A percentile compares a stretch with the other conserved stretches of the same genome.
Evolutionary conservation across 139 green algal genomes (phyloP).

Genomic region (Edaphochlamys debaryana): DNA sequence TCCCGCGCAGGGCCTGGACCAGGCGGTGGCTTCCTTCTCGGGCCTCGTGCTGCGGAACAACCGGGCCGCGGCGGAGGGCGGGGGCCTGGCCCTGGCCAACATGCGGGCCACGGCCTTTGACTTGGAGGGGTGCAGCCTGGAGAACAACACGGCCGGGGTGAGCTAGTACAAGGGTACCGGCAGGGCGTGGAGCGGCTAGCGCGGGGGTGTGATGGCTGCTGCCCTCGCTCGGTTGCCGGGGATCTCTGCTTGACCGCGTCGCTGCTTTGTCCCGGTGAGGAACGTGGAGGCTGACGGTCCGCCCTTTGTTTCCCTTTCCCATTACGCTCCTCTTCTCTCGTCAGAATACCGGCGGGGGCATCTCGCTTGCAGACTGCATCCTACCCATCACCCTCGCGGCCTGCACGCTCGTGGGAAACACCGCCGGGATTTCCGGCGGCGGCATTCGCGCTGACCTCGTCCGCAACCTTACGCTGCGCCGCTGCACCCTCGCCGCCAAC

Average conservation of each 20-base stretch:
- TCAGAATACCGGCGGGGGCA: background rate
- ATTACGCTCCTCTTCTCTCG: no score
- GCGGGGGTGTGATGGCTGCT: no score
- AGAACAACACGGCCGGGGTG: background rate
- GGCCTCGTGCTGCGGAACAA: background rate
- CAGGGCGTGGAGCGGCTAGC: no score
- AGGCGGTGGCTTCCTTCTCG: background rate
- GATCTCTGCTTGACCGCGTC: no score
- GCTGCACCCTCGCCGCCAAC: background rate
- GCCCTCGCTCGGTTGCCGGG: no score
- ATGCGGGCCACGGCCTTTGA: background rate
- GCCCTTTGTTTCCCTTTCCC: no score
- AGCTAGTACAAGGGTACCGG: no score
- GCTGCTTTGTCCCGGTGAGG: no score
- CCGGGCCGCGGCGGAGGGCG: background rate
- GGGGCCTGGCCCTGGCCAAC: background rate
- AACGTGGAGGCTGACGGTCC: no score
- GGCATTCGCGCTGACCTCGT: background rate
- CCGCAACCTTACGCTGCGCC: background rate
- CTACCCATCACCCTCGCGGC: background rate
- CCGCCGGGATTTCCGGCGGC: background rate
- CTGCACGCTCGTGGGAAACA: background rate
- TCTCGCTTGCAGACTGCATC: background rate
- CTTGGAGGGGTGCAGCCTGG: background rate
- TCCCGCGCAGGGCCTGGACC: background rate